These are phyloP conservation scores for Metarhizium humberi DNA, from an alignment of 2,329 filamentous ascomycete species.

Conservation along the genomic window DNA sequence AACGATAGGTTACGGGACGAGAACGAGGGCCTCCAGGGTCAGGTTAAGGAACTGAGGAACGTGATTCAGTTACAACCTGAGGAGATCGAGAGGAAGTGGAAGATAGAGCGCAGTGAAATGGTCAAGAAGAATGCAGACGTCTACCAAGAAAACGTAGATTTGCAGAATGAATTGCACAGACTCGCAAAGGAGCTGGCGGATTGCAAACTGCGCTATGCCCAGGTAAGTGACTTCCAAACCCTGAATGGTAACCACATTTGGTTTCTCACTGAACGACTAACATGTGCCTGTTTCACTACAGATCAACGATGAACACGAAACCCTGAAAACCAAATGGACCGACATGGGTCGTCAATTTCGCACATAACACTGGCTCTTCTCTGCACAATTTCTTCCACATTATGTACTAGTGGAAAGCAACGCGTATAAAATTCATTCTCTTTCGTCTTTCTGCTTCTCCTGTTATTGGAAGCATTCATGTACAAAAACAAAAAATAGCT, in stretches of 20 bases:
- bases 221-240: slow-evolving; percentile 56
- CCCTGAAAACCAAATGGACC: slow-evolving; percentile 62
- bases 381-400: not conserved
- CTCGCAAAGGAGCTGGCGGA: slow-evolving; percentile 88
- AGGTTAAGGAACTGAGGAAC: slow-evolving; percentile 74
- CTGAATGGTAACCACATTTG: not conserved
- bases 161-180: slow-evolving; percentile 85
- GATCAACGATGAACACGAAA: slow-evolving; percentile 60
- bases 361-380: not conserved
- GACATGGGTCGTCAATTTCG: slow-evolving; percentile 51
- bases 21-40: slow-evolving; percentile 78
- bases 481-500: not conserved
- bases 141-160: slow-evolving; percentile 78
- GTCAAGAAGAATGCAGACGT: slow-evolving; percentile 91
- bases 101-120: slow-evolving; percentile 79
- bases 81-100: slow-evolving; percentile 75
- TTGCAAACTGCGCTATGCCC: slow-evolving; percentile 90
- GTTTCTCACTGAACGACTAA: not conserved
- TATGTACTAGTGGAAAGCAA: not conserved
- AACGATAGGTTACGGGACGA: slow-evolving; percentile 84
- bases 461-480: not conserved
- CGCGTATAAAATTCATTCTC: not conserved
- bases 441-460: not conserved
- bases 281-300: slow-evolving; percentile 20
- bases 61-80: slow-evolving; percentile 85